Conservation (phyloP, 305 asterid genomes). For the Lippia alba region DNA sequence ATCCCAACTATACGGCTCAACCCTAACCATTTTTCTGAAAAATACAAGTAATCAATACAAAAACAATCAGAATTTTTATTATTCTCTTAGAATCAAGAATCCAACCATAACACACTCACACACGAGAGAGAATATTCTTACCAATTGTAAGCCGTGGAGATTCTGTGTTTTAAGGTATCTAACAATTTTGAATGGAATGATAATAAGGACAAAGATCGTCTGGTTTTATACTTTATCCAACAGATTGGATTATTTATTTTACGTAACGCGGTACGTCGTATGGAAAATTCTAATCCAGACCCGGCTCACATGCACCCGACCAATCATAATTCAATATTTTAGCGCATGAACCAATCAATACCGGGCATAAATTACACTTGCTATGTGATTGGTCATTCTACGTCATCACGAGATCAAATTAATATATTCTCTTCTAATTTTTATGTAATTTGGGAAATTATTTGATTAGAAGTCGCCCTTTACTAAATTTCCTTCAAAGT, state of each 20-base stretch:
- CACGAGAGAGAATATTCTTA: neutral
- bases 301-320: neutral
- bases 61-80: neutral
- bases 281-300: neutral
- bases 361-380: neutral
- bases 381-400: conserved; percentile 1
- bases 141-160: neutral
- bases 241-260: no score
- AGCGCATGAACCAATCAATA: neutral
- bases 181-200: neutral
- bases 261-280: neutral
- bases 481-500: conserved; percentile 3
- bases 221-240: neutral
- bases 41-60: neutral
- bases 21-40: conserved; percentile 48
- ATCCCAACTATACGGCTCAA: conserved; percentile 47
- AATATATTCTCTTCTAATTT: conserved; percentile 17
- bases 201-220: neutral
- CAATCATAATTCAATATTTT: neutral
- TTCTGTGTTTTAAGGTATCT: neutral
- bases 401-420: neutral
- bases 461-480: conserved; percentile 29
- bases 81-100: conserved; percentile 18
- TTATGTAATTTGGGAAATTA: neutral
- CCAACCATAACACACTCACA: neutral